Conservation (phyloP, 2,329 filamentous ascomycete genomes). For the Botrytis fabae region DNA sequence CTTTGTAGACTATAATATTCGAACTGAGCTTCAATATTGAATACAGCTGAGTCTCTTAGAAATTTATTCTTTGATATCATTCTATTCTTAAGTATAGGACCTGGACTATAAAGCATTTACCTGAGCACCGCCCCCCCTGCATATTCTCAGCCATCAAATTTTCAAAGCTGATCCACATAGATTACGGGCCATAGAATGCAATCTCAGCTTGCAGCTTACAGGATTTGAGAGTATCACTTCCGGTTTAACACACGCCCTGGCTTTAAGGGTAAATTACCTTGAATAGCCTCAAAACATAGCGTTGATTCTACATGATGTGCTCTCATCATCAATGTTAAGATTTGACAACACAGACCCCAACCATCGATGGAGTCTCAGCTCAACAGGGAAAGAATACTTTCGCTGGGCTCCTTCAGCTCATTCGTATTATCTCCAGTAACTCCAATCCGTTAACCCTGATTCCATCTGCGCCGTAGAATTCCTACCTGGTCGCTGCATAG, state of each 20-base stretch:
- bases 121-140: background rate
- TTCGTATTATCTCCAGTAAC: background rate
- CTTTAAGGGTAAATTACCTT: background rate
- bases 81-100: background rate
- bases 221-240: background rate
- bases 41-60: background rate
- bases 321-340: background rate
- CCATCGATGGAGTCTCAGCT: background rate
- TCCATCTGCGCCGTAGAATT: background rate
- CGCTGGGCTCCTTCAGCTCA: background rate
- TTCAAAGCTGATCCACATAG: background rate
- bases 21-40: background rate
- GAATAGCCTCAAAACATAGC: background rate
- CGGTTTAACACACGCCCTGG: background rate
- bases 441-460: background rate
- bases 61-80: background rate
- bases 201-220: background rate
- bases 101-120: background rate
- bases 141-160: background rate
- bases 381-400: background rate
- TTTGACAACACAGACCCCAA: background rate
- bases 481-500: background rate
- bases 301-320: background rate
- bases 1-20: background rate
- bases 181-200: background rate